Base-by-base conservation (phyloP, 441 rosid species). In the California macrophylla region DNA sequence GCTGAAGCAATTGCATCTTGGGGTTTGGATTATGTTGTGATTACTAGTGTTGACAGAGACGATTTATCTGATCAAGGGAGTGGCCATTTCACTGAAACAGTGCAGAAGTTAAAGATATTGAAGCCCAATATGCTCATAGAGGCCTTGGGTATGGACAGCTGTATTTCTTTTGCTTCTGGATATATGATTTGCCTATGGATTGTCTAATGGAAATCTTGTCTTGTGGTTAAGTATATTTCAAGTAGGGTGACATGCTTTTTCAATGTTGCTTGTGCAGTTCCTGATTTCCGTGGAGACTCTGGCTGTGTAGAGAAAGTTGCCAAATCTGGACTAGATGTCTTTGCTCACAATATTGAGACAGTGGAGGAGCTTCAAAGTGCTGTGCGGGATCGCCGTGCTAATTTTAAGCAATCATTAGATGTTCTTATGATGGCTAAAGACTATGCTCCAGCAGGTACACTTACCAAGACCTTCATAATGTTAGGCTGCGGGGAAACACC, bases 291-390 rank as follows among this genome's bases (percentile, higher is more conserved):
- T 58, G 99, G 96, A 69, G 89, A 90, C 71, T 36, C 79, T 32
- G 82, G 78, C 61, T 92, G 95, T 58, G 93, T 95, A 20, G 95
- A 88, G 83, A 89, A 83, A 80, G 99, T 92, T 71, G 84, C 96
- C 32, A 90, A 76, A 81, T 89, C 97, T 18, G 97, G 97, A 52
- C 78, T 95, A 54, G 86, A 95, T 77, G 98, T 92, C 64, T 74
- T 94, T 74, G 98, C 98, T 70, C 99, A 95, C 82, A 95, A 95
- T 77, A 92, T 92, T 62, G 98, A 95, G 86, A 92, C 98, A 2
- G 99, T 95, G 18, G 97, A 92, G 79, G 98, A 89, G 73, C 99
- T 90, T 78, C 99, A 95, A 75, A 77, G 88, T 30, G 86, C 52
- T 52, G 98, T 95, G 18, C 60, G 60, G 60, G 60, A 52, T 6